Conservation (phyloP, 108 stramenopile genomes). For the Cyclotella cryptica region DNA sequence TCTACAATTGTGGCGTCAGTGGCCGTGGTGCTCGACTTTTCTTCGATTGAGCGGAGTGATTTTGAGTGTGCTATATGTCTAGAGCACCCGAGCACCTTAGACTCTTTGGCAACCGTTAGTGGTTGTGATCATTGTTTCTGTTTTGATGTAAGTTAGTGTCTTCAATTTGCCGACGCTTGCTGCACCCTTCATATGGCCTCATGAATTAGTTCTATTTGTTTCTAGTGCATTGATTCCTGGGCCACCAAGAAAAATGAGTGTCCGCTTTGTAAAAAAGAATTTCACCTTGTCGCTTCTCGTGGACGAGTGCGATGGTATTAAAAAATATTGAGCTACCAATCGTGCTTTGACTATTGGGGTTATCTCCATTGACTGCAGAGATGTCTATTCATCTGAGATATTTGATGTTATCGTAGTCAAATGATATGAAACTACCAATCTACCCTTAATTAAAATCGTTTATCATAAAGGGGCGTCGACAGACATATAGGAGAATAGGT, state of each 20-base stretch:
- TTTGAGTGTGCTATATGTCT: conserved; percentile 4
- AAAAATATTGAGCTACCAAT: background rate
- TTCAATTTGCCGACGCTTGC: background rate
- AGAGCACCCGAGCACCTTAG: background rate
- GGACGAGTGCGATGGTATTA: conserved; percentile 22
- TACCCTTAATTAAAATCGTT: too few relatives aligned
- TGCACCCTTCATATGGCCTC: background rate
- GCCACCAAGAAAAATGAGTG: conserved; percentile 4
- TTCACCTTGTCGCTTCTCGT: conserved; percentile 21
- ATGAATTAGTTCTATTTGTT: background rate
- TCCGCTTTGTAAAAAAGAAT: conserved; percentile 24
- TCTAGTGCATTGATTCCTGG: conserved; percentile 12
- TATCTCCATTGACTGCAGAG: background rate
- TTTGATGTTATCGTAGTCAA: too few relatives aligned
- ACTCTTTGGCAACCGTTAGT: conserved; percentile 8
- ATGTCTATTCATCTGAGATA: background rate
- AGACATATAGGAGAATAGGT: background rate
- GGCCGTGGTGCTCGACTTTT: background rate
- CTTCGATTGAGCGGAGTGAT: background rate
- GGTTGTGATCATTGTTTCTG: conserved; percentile 20
- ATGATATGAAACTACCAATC: too few relatives aligned
- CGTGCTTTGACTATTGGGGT: too few relatives aligned
- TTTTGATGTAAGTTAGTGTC: background rate
- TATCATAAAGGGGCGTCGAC: too few relatives aligned
- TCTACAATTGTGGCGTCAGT: background rate